Conservation (phyloP, 768 basidiomycete genomes). For the Fistulinella prunicolor region DNA sequence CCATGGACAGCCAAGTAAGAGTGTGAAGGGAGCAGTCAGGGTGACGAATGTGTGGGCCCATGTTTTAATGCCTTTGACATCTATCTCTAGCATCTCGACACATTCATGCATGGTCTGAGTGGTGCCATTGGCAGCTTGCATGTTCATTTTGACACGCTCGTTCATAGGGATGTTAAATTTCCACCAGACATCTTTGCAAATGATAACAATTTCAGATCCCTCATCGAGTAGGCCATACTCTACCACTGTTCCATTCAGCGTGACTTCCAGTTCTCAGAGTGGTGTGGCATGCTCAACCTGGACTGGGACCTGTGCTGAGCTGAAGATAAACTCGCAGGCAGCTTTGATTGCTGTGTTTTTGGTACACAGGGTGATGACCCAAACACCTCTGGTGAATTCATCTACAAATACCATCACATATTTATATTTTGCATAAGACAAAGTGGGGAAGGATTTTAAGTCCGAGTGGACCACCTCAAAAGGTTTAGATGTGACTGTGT, state of each 20-base stretch:
- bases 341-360: too few species aligned
- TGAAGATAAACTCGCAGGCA: too few species aligned
- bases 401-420: too few species aligned
- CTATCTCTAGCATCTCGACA: constrained; percentile 7
- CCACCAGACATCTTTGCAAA: constrained; percentile 15
- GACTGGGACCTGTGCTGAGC: not conserved
- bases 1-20: constrained; percentile 23
- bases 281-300: constrained; percentile 8
- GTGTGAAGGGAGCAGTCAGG: constrained; percentile 12
- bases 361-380: too few species aligned
- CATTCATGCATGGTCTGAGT: constrained; percentile 2
- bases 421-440: too few species aligned
- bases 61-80: constrained; percentile 16
- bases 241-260: not conserved
- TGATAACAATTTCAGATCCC: constrained; percentile 26
- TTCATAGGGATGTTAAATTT: constrained; percentile 13
- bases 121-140: constrained; percentile 18
- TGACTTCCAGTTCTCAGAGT: not conserved
- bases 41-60: constrained; percentile 26
- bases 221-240: not conserved
- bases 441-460: too few species aligned
- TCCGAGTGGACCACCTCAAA: too few species aligned
- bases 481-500: too few species aligned
- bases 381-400: too few species aligned
- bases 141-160: constrained; percentile 12